A percentile compares a stretch with the other conserved stretches of the same genome.
phyloP scores from a whole-genome alignment of 73 alveolate species.

The Diophrys appendiculata region DNA sequence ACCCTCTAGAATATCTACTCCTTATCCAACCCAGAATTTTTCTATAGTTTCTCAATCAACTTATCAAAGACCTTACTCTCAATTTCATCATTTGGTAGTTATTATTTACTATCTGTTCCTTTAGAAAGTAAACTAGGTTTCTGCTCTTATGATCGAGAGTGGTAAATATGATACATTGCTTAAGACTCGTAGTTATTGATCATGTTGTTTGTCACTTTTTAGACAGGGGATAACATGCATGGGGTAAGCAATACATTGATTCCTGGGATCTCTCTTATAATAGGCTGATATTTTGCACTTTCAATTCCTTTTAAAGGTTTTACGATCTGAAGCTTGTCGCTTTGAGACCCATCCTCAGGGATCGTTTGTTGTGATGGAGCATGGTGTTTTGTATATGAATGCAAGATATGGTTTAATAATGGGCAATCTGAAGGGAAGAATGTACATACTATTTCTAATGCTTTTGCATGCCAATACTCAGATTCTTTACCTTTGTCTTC shows the following conservation, averaged over 20 bases:
- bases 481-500: constrained; percentile 53
- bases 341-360: constrained; percentile 44
- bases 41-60: no score
- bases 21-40: no score
- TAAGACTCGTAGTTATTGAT: constrained; percentile 14
- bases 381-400: constrained; percentile 79
- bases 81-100: no score
- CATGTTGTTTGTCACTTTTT: constrained; percentile 17
- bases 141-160: no score
- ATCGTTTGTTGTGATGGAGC: constrained; percentile 62
- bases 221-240: constrained; percentile 13
- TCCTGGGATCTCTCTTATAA: constrained; percentile 36
- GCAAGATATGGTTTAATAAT: constrained; percentile 75
- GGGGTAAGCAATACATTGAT: constrained; percentile 55
- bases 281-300: constrained; percentile 52
- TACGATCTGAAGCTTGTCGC: constrained; percentile 34
- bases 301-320: constrained; percentile 67
- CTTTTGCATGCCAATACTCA: constrained; percentile 83
- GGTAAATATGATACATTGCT: no score
- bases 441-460: constrained; percentile 70
- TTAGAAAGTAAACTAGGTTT: no score
- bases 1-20: no score
- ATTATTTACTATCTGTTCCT: no score
- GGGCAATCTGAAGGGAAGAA: constrained; percentile 88
- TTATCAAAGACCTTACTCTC: no score